phyloP scores from a whole-genome alignment of 306 rosid species.

The Calophaca sinica region DNA sequence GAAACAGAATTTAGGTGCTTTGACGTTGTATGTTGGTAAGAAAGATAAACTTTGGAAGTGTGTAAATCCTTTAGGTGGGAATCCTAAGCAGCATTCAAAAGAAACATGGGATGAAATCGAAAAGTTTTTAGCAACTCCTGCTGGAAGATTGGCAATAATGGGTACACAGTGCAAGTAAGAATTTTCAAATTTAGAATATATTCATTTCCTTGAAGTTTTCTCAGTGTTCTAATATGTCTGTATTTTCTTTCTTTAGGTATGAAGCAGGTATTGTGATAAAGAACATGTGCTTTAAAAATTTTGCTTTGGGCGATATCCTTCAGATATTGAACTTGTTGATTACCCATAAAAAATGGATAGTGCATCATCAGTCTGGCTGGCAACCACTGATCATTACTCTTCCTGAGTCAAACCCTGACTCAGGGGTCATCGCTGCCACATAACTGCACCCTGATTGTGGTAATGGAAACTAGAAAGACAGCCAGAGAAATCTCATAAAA shows the following conservation, averaged over 20 bases:
- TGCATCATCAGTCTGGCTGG: conserved; percentile 85
- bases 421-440: conserved; percentile 39
- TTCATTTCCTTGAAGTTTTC: conserved; percentile 36
- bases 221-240: conserved; percentile 8
- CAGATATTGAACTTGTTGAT: conserved; percentile 73
- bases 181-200: conserved; percentile 24
- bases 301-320: conserved; percentile 72
- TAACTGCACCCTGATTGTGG: conserved; percentile 35
- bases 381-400: conserved; percentile 76
- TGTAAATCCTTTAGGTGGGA: conserved; percentile 70
- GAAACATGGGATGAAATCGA: conserved; percentile 69
- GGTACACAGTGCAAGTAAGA: conserved; percentile 79
- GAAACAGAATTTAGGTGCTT: conserved; percentile 78
- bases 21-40: conserved; percentile 78
- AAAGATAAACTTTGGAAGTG: conserved; percentile 85
- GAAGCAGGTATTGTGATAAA: conserved; percentile 77
- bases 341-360: conserved; percentile 78
- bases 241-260: conserved; percentile 62
- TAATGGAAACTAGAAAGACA: conserved; percentile 42
- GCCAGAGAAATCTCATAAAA: conserved; percentile 38
- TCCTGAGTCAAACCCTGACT: conserved; percentile 57
- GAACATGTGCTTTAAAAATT: conserved; percentile 68
- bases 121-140: conserved; percentile 63
- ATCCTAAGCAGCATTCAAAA: conserved; percentile 63
- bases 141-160: conserved; percentile 72